Percentiles rank a stretch among this genome's conserved stretches.
These are phyloP conservation scores for Ceratobasidium sp. DNA, from an alignment of 1,284 basidiomycete genomes.

Conservation along the genomic window DNA sequence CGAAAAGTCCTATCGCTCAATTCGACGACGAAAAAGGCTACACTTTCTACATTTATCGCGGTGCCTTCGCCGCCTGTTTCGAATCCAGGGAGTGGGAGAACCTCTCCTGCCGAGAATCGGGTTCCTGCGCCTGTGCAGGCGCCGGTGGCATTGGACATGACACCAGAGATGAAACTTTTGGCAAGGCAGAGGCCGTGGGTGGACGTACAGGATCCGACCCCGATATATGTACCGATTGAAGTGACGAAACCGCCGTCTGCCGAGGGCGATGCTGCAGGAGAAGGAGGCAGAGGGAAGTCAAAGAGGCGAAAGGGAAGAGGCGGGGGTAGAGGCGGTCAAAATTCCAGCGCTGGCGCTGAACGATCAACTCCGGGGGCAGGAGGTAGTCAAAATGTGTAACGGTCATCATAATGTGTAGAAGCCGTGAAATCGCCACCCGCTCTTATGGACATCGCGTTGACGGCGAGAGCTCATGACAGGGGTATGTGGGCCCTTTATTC, in stretches of 20 bases:
- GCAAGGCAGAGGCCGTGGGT: slow-evolving; percentile 34
- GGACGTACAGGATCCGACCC: slow-evolving; percentile 30
- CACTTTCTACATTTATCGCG: slow-evolving; percentile 33
- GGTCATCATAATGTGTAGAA: slow-evolving; percentile 6
- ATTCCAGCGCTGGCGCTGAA: not conserved
- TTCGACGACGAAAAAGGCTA: slow-evolving; percentile 36
- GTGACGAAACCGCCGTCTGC: not conserved
- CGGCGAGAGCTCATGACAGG: no score
- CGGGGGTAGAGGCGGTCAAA: slow-evolving; percentile 10
- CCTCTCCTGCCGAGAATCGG: slow-evolving; percentile 28
- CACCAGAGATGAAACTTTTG: slow-evolving; percentile 26
- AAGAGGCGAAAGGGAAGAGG: slow-evolving; percentile 13
- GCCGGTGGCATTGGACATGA: not conserved
- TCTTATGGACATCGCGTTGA: no score
- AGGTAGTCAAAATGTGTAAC: not conserved
- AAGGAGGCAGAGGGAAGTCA: not conserved
- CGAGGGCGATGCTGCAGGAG: not conserved
- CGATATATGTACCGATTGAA: not conserved
- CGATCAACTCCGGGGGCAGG: slow-evolving; percentile 12
- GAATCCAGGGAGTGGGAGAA: slow-evolving; percentile 29
- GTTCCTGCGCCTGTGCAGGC: slow-evolving; percentile 10
- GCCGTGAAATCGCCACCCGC: no score
- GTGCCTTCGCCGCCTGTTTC: slow-evolving; percentile 34
- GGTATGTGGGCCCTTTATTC: no score
- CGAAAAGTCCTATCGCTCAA: slow-evolving; percentile 32